Conservation (phyloP, 306 rosid genomes). For the Cicer pinnatifidum region DNA sequence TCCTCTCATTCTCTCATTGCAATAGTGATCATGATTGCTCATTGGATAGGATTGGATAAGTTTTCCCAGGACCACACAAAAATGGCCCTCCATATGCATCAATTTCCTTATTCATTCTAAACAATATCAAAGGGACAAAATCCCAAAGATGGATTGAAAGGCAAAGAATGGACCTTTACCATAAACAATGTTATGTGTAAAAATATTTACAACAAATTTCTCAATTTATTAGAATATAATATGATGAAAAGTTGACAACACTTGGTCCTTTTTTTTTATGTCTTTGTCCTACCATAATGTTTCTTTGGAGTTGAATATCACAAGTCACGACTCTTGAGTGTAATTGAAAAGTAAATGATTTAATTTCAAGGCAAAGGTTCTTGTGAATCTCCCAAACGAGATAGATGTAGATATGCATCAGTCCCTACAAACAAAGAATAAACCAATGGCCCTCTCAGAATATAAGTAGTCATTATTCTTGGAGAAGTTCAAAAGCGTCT, state of each 20-base stretch:
- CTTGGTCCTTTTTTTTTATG: slow-evolving; percentile 23
- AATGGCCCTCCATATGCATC: slow-evolving; percentile 6
- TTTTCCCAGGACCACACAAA: slow-evolving; percentile 1
- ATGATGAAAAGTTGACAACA: slow-evolving; percentile 42
- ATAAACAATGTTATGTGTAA: slow-evolving; percentile 15
- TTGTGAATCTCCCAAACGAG: slow-evolving; percentile 91
- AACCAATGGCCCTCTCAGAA: slow-evolving; percentile 30
- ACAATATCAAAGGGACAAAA: slow-evolving; percentile 5
- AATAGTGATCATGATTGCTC: background rate
- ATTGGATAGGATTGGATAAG: background rate
- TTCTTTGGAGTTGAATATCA: slow-evolving; percentile 6
- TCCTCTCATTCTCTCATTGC: background rate
- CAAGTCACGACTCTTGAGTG: slow-evolving; percentile 1
- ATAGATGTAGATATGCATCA: slow-evolving; percentile 90
- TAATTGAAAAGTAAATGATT: background rate
- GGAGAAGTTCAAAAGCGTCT: background rate
- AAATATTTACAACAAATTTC: slow-evolving; percentile 37
- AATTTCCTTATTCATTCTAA: slow-evolving; percentile 28
- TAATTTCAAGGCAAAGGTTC: slow-evolving; percentile 72
- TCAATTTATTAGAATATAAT: slow-evolving; percentile 42
- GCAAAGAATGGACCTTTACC: slow-evolving; percentile 16
- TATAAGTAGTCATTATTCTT: slow-evolving; percentile 7
- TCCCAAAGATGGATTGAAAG: slow-evolving; percentile 9
- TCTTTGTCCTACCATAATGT: slow-evolving; percentile 10
- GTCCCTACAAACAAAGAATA: slow-evolving; percentile 64